Base-by-base conservation (phyloP, 305 asterid species). In the Plantago lanceolata region DNA sequence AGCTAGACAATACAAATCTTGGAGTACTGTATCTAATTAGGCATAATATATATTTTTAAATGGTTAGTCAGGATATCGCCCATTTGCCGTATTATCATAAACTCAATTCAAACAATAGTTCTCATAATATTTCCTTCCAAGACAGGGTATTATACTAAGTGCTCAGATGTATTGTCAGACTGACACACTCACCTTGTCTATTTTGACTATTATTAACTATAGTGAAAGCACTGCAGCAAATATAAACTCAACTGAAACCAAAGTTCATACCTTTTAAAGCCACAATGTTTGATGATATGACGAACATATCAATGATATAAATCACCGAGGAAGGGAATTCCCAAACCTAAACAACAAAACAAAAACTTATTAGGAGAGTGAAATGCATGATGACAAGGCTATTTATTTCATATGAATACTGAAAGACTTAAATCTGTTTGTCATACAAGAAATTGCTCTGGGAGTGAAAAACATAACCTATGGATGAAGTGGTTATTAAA, bases 201-300 rank as follows among this genome's bases (percentile, higher is more conserved):
- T 26, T 33, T 31, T 59, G 13, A 16, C 57, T 7, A 58, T 20
- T 35, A 40, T 40, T 48, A n/a, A n/a, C n/a, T n/a, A n/a, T n/a
- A 59, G 8, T 20, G 17, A 17, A 49, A 54, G 47, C 48, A 20
- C 1, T 43, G 19, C 21, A n/a, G 26, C 26, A 63, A 18, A 16
- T 54, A 71, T 14, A 19, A 40, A 50, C 26, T 35, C 47, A 49
- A 62, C 35, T 48, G 31, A 43, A 40, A 59, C 33, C 63, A 71
- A 26, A 71, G 19, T 54, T 12, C 68, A 6, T 48, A 89, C 97
- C 95, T 80, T 81, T 75, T 55, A 90, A 81, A 71, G 97, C 96
- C 74, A 90, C 84, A 6, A 77, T 75, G 64, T 85, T 87, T 71
- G 96, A 87, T 52, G 97, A 87, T 63, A 87, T 59, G 75, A 85